Percentiles rank a stretch among this genome's conserved stretches.
phyloP scores from a whole-genome alignment of 2,329 filamentous ascomycete species.

The Fusarium cyanostomum region DNA sequence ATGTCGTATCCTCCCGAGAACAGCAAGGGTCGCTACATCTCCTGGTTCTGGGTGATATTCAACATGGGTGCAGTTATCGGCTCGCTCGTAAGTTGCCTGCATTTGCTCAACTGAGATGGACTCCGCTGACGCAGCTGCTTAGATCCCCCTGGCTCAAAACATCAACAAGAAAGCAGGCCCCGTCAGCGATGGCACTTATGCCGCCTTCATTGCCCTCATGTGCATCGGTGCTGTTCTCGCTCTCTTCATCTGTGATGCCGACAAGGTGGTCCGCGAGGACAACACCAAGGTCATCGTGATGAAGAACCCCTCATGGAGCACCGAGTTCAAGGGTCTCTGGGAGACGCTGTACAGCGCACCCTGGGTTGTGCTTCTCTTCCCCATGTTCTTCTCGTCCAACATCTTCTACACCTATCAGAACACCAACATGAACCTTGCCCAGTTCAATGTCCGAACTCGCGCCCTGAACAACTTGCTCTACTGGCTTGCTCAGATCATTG shows the following conservation, averaged over 20 bases:
- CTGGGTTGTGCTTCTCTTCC: conserved; percentile 53
- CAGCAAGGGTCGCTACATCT: conserved; percentile 88
- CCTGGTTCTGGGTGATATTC: conserved; percentile 95
- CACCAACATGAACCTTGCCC: conserved; percentile 63
- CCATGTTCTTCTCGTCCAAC: conserved; percentile 65
- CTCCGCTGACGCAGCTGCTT: conserved; percentile 3
- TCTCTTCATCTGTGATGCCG: conserved; percentile 58
- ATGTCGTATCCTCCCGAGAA: conserved; percentile 87
- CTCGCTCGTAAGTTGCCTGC: conserved; percentile 59
- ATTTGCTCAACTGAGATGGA: not conserved
- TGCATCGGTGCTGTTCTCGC: conserved; percentile 58
- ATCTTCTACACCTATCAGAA: conserved; percentile 67
- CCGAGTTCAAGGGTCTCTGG: conserved; percentile 52
- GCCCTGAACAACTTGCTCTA: conserved; percentile 64
- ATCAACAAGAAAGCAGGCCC: conserved; percentile 64
- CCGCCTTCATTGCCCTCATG: conserved; percentile 60
- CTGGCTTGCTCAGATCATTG: conserved; percentile 67
- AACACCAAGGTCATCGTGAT: conserved; percentile 49
- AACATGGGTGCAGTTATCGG: conserved; percentile 92
- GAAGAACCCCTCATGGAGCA: conserved; percentile 49
- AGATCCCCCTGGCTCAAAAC: conserved; percentile 78
- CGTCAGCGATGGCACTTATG: conserved; percentile 60
- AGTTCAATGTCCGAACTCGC: conserved; percentile 65
- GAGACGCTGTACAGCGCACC: conserved; percentile 51
- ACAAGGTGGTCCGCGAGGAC: conserved; percentile 52